These are phyloP conservation scores for Sisymbrium irio DNA, from an alignment of 345 rosid species.

Conservation along the genomic window DNA sequence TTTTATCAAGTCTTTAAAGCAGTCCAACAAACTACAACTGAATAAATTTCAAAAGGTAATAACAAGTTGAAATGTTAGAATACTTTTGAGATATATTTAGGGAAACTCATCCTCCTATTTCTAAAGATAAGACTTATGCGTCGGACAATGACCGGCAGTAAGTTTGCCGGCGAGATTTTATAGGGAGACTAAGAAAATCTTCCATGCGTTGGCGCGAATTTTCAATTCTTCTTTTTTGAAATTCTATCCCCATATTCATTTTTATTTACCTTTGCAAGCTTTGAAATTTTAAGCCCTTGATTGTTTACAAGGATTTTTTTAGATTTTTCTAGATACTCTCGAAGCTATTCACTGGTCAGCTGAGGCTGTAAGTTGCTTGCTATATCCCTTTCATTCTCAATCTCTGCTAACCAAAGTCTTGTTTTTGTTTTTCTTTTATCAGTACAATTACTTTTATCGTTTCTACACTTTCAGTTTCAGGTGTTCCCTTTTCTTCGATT, in stretches of 20 bases:
- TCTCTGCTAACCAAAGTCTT: neutral
- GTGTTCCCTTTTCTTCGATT: constrained; percentile 62
- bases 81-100: neutral
- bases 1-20: neutral
- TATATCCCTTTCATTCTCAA: neutral
- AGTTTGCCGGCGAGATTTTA: neutral
- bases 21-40: constrained; percentile 1
- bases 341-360: constrained; percentile 80
- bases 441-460: neutral
- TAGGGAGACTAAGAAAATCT: neutral
- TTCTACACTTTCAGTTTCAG: constrained; percentile 44
- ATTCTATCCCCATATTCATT: too few relatives aligned
- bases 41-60: neutral
- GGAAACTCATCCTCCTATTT: neutral
- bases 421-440: neutral
- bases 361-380: constrained; percentile 57
- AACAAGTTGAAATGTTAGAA: neutral
- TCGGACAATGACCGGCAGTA: neutral
- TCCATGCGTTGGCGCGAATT: neutral
- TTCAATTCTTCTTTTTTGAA: too few relatives aligned
- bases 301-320: too few relatives aligned
- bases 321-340: too few relatives aligned
- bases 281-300: too few relatives aligned
- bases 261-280: too few relatives aligned
- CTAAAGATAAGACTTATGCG: neutral